Base-by-base conservation (phyloP, 768 basidiomycete genomes). In the Tremella mesenterica region DNA sequence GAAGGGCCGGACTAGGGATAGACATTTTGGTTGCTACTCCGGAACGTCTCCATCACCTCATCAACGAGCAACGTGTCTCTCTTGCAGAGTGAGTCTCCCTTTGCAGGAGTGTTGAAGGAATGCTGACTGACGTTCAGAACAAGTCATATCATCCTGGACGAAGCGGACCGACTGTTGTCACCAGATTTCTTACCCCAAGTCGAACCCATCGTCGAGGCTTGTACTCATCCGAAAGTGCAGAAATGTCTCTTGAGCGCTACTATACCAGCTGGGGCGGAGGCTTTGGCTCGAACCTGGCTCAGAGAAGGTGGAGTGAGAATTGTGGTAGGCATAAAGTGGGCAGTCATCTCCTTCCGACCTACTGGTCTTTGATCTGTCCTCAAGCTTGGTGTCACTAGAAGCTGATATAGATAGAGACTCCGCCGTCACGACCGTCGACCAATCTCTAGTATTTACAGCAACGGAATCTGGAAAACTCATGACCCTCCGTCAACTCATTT, bases 181-280 rank as follows among this genome's bases (percentile, higher is more conserved):
- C 61, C 80, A 5, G 92, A 93, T 64, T 99, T 99, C 73, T 75
- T 89, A 50, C 76, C 81, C 9, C 93, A 97, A 76, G 81, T 89
- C 1, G 80, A 90, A 75, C 93, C 92, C 72, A 83, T 97, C 48
- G 74, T 92, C 12, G 80, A 80, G 1, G 81, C 85, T 16, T 95
- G 90, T 64, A 81, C 81, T 0, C 77, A 84, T 67, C 70, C 81
- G 2, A 72, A 76, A 1, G 57, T 91, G 0, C 88, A 88, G 69
- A 95, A 90, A 64, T 85, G 86, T 1, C 83, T 96, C 18, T 90
- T 97, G 72, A 91, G 88, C 62, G 95, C 95, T 1, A 99, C 95
- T 0, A 81, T 99, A 39, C 93, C 93, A 16, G 83, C 87, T 10
- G 81, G 83, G 9, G 85, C 81, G 0, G 95, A 99, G 72, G 86